Conservation (phyloP, 2,329 filamentous ascomycete species). For the Neodidymelliopsis sp. region DNA sequence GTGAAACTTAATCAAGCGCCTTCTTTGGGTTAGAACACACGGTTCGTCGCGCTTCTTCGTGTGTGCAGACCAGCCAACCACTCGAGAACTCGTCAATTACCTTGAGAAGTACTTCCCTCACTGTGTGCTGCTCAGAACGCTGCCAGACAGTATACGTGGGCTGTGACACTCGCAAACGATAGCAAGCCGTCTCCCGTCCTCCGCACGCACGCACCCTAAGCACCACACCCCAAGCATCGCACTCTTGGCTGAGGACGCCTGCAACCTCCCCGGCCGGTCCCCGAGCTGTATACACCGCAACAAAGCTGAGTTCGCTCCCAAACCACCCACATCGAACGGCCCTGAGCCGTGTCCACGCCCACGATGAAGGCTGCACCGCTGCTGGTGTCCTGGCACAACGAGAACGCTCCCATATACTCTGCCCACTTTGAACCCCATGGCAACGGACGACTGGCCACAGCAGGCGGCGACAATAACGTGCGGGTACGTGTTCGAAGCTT, state of each 20-base stretch:
- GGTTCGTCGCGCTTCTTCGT: conserved; percentile 27
- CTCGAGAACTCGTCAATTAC: conserved; percentile 28
- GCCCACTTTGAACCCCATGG: conserved; percentile 94
- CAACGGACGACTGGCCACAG: conserved; percentile 90
- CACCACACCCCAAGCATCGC: conserved; percentile 18
- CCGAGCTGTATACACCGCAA: conserved; percentile 8
- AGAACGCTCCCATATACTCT: conserved; percentile 96
- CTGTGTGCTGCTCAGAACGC: not conserved
- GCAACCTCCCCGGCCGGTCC: conserved; percentile 9
- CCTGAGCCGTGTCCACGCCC: conserved; percentile 31
- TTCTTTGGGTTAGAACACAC: conserved; percentile 29
- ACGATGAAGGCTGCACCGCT: conserved; percentile 94
- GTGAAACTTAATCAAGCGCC: conserved; percentile 20
- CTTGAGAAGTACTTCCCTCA: conserved; percentile 18
- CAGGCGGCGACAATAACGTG: conserved; percentile 95
- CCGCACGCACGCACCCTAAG: conserved; percentile 16
- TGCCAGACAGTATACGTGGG: conserved; percentile 1
- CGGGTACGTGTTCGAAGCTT: conserved; percentile 66
- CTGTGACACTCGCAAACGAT: conserved; percentile 12
- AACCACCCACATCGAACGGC: conserved; percentile 18
- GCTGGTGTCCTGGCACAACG: conserved; percentile 98
- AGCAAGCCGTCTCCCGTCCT: conserved; percentile 21
- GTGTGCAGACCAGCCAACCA: conserved; percentile 22
- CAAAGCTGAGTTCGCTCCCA: not conserved
- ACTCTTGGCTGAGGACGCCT: conserved; percentile 18